Evolutionary conservation across 306 rosid genomes (phyloP), one percentile per base, ranked within the genome.

Genomic region (Quercus bicolor): DNA sequence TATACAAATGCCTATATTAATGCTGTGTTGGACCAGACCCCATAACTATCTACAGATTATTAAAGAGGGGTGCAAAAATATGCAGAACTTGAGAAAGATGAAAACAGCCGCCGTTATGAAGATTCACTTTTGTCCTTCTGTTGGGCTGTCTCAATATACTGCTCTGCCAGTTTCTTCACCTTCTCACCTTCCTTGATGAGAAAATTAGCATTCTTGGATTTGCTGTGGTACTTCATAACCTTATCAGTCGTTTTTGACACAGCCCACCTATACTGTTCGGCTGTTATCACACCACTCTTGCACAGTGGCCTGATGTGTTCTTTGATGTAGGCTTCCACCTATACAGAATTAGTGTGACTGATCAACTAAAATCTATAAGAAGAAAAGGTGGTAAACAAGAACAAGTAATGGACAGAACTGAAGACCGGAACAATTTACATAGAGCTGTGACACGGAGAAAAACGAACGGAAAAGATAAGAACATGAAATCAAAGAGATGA

Each of bases 181-280:
- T 96, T 96, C 83, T 96, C 98, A 7, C 98, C 99, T 84, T 96
- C 99, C 87, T 96, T 96, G 20, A 96, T 89, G 71, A 96, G 96
- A 80, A 96, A 96, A 85, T 85, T 89, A 56, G 99, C 98, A 72
- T 88, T 93, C 89, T 87, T 96, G 82, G 97, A 89, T 78, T 91
- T 91, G 79, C 73, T 77, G 72, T 96, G 99, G 87, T 91, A 90
- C 80, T 89, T 96, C 98, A 93, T 90, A 61, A 93, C 98, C 87
- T 96, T 91, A 7, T 91, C 99, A 2, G 96, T 93, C 55, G 99
- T 84, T 88, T 93, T 96, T 21, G 88, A 77, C 65, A 86, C 97
- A 20, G 94, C 96, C 99, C 99, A 91, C 87, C 91, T 88, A 77
- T 96, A 96, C 55, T 96, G 99, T 71, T 93, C 98, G 23, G 89